Evolutionary conservation across 257 asterid species (phyloP).

Genomic region (Lycium barbarum): DNA sequence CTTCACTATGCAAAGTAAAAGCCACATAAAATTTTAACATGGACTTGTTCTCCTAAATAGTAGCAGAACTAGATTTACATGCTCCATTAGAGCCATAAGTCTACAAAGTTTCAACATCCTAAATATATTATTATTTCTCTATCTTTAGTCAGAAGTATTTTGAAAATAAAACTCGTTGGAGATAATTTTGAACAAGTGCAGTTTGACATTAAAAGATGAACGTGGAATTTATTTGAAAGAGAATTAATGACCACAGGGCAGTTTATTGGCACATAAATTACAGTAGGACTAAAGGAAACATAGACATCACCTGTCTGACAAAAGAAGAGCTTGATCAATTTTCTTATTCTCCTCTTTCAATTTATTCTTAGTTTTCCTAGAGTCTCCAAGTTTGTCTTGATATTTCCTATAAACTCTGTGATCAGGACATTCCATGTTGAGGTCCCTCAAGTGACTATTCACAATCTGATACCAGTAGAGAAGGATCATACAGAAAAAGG

Average conservation of each 20-base stretch:
- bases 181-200: background rate
- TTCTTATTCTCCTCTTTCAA: constrained; percentile 7
- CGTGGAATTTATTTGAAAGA: background rate
- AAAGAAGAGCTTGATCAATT: background rate
- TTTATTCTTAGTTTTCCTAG: constrained; percentile 6
- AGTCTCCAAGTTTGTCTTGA: constrained; percentile 21
- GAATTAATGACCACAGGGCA: background rate
- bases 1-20: constrained; percentile 3
- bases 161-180: background rate
- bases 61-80: background rate
- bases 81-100: background rate
- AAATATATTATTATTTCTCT: background rate
- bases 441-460: constrained; percentile 6
- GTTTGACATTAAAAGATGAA: background rate
- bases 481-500: background rate
- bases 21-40: background rate
- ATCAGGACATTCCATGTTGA: background rate
- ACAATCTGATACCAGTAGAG: background rate
- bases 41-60: background rate
- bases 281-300: constrained; percentile 5
- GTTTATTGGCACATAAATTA: background rate
- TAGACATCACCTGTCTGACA: background rate
- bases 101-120: constrained; percentile 15
- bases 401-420: background rate
- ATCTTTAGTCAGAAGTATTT: background rate